Evolutionary conservation across 768 basidiomycete genomes (phyloP).

Genomic region (Leccinum arenicola): DNA sequence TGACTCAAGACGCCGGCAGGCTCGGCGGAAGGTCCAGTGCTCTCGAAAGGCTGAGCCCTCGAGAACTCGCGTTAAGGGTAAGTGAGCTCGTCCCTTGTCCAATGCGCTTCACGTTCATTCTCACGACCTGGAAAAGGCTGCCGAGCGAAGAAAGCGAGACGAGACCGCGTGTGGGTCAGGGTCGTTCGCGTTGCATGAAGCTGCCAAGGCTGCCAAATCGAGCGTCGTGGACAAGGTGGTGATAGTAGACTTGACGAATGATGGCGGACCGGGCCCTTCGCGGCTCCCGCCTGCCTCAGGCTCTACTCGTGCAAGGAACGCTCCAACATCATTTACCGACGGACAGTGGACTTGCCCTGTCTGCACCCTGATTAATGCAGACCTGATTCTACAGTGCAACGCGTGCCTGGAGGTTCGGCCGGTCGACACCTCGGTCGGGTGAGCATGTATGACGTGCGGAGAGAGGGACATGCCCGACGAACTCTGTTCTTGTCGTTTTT

Average conservation of each 20-base stretch:
- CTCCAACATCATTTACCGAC: neutral
- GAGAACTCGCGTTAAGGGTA: slow-evolving; percentile 64
- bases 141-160: slow-evolving; percentile 73
- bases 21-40: slow-evolving; percentile 53
- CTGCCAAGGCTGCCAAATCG: slow-evolving; percentile 64
- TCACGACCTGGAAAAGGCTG: slow-evolving; percentile 55
- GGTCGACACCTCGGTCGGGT: slow-evolving; percentile 39
- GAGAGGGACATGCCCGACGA: slow-evolving; percentile 58
- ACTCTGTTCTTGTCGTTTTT: slow-evolving; percentile 74
- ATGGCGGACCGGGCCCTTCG: slow-evolving; percentile 24
- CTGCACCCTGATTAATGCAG: slow-evolving; percentile 69
- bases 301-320: neutral
- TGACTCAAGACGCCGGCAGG: slow-evolving; percentile 53
- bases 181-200: slow-evolving; percentile 52
- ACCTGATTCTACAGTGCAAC: slow-evolving; percentile 50
- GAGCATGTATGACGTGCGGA: slow-evolving; percentile 67
- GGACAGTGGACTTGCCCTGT: slow-evolving; percentile 49
- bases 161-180: slow-evolving; percentile 74
- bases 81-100: slow-evolving; percentile 43
- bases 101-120: neutral
- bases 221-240: slow-evolving; percentile 55
- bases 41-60: slow-evolving; percentile 47
- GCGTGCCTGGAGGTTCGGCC: slow-evolving; percentile 52
- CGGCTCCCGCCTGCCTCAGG: neutral
- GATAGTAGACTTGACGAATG: slow-evolving; percentile 58